phyloP scores from a whole-genome alignment of 164 flowering plant genomes.

The Tetracentron sinense region DNA sequence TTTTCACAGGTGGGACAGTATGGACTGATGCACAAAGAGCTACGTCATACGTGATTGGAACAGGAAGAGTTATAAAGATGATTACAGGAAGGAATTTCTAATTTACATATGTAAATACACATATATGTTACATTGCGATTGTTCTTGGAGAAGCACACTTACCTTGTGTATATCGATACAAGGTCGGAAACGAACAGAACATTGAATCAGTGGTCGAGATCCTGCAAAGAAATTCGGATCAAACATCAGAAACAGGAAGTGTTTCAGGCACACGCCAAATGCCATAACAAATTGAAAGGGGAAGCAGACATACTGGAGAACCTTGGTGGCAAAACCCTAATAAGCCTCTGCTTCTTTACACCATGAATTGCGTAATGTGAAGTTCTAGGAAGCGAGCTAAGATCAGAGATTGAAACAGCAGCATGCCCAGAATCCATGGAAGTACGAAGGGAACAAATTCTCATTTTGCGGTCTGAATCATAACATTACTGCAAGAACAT shows the following conservation, averaged over 20 bases:
- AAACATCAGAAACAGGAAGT: neutral
- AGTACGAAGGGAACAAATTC: neutral
- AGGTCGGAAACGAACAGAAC: constrained; percentile 77
- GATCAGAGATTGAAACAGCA: constrained; percentile 4
- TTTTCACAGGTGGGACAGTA: too few species aligned
- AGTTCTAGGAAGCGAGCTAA: constrained; percentile 2
- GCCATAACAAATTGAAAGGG: neutral
- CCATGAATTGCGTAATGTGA: constrained; percentile 5
- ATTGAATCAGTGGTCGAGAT: constrained; percentile 25
- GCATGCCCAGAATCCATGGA: neutral
- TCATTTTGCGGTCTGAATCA: too few species aligned
- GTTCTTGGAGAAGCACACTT: neutral
- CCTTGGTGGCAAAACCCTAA: constrained; percentile 6
- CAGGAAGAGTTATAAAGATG: neutral
- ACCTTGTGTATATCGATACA: constrained; percentile 99
- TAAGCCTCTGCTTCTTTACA: constrained; percentile 6
- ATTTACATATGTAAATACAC: neutral
- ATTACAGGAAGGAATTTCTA: neutral
- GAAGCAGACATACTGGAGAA: constrained; percentile 16
- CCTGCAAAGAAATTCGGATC: constrained; percentile 21
- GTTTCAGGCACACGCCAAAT: neutral
- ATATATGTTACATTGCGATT: neutral
- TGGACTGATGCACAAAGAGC: too few species aligned
- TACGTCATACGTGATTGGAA: neutral
- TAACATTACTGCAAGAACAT: too few species aligned